Conservation (phyloP, 371 early-diverging fungal species). For the Chytridium lagenaria region DNA sequence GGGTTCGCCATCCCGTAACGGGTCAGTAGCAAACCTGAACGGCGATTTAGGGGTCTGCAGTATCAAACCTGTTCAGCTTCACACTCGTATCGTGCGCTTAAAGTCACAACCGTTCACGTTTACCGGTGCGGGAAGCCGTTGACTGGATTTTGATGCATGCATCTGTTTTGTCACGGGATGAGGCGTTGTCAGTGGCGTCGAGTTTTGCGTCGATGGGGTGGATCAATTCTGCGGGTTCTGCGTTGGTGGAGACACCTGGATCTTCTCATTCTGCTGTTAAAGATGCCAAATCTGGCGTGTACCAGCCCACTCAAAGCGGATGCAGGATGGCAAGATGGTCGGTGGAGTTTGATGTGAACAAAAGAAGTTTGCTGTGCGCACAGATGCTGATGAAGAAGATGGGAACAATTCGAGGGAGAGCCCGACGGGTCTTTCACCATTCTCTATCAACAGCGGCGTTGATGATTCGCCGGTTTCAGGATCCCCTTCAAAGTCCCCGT, state of each 20-base stretch:
- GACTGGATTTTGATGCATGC: slow-evolving; percentile 71
- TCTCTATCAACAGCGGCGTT: not conserved
- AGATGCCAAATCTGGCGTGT: slow-evolving; percentile 55
- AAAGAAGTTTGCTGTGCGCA: slow-evolving; percentile 4
- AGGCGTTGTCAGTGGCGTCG: slow-evolving; percentile 60
- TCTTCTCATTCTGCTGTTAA: no score
- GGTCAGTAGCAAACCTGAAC: slow-evolving; percentile 15
- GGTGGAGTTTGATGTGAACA: slow-evolving; percentile 6
- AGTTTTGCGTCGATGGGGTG: slow-evolving; percentile 65
- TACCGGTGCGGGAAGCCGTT: slow-evolving; percentile 33
- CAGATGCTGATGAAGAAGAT: not conserved
- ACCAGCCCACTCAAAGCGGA: slow-evolving; percentile 64
- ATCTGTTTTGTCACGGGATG: slow-evolving; percentile 67
- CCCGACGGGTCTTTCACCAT: not conserved
- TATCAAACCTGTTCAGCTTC: slow-evolving; percentile 30
- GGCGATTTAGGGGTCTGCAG: not conserved
- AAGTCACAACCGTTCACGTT: slow-evolving; percentile 38
- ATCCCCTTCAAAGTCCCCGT: slow-evolving; percentile 15
- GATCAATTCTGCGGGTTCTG: slow-evolving; percentile 37
- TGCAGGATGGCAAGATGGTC: slow-evolving; percentile 61
- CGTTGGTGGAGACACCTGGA: slow-evolving; percentile 2
- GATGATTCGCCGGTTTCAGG: not conserved
- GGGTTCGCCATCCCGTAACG: no score
- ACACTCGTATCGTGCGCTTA: slow-evolving; percentile 27
- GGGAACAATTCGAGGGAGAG: not conserved